Evolutionary conservation across 78 protist genomes (phyloP).

Genomic region (Cavenderia fasciculata): DNA sequence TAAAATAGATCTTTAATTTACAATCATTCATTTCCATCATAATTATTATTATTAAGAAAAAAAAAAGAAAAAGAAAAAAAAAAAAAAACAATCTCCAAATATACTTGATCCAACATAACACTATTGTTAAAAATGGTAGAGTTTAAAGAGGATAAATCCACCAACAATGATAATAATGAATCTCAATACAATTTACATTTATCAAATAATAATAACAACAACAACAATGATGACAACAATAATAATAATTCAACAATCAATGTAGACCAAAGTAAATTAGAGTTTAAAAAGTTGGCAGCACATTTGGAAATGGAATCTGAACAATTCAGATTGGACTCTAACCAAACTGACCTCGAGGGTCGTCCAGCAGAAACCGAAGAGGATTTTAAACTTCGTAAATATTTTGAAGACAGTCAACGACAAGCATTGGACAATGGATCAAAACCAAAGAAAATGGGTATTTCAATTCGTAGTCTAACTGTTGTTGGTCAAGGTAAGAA

Average conservation of each 20-base stretch:
- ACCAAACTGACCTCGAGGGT: constrained; percentile 3
- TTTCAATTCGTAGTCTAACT: constrained; percentile 50
- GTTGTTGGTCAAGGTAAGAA: constrained; percentile 73
- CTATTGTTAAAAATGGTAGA: too few species aligned
- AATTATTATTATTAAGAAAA: too few species aligned
- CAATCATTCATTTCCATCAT: too few species aligned
- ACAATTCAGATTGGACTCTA: not conserved
- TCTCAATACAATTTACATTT: too few species aligned
- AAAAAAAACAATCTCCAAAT: too few species aligned
- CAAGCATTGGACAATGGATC: not conserved
- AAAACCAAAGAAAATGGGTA: constrained; percentile 66
- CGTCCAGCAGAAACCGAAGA: constrained; percentile 20
- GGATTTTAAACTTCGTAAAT: constrained; percentile 55
- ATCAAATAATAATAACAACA: constrained; percentile 5
- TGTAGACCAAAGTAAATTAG: not conserved
- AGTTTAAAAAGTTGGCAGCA: constrained; percentile 4
- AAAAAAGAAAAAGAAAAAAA: too few species aligned
- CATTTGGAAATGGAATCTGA: constrained; percentile 11
- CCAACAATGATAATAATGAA: too few species aligned
- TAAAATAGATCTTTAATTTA: too few species aligned
- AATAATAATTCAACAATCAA: too few species aligned
- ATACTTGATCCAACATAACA: too few species aligned
- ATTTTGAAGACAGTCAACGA: constrained; percentile 65
- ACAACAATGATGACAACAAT: not conserved
- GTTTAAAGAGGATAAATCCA: too few species aligned